Base-by-base conservation (phyloP, 306 rosid genomes). In the Casuarina equisetifolia region DNA sequence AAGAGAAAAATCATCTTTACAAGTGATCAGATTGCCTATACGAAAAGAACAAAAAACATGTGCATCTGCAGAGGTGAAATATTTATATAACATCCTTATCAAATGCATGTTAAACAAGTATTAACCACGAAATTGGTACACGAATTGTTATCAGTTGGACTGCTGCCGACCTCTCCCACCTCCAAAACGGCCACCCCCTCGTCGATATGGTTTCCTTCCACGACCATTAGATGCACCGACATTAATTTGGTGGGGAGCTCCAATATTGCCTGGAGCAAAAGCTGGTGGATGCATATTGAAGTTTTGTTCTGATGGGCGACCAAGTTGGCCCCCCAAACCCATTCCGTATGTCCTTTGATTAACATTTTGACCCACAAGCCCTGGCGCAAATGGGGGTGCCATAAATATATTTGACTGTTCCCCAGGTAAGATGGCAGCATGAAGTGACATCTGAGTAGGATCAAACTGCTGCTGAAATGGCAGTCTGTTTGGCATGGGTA, bases 141-240 rank as follows among this genome's bases (percentile, higher is more conserved):
- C 70, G 57, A 4, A 36, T 9, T 58, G n/a, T 46, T 80, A 39
- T 88, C 88, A 90, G 76, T 70, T 76, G 38, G 85, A 45, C 69
- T 90, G 89, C 70, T 81, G 86, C 87, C 90, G 44, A 63, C 92
- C 90, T 77, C 83, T 83, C 77, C 93, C 78, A 50, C 87, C 58
- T 78, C 75, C 75, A 76, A 83, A 82, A 67, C 71, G 80, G 49
- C 82, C 78, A 70, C 91, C 89, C 0, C 79, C 83, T 10, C 87
- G 80, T 48, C 63, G 91, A 58, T 74, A 70, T 38, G 86, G 76
- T 79, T 76, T 80, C 71, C 93, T 86, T 74, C 90, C 92, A 64
- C 44, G 88, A 55, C 68, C 45, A 46, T 85, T 72, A 74, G 91
- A 81, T 50, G 87, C 39, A 43, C 93, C 88, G 0, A 39, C 72